Base-by-base conservation (phyloP, 164 flowering plant species). In the Annona cherimola region DNA sequence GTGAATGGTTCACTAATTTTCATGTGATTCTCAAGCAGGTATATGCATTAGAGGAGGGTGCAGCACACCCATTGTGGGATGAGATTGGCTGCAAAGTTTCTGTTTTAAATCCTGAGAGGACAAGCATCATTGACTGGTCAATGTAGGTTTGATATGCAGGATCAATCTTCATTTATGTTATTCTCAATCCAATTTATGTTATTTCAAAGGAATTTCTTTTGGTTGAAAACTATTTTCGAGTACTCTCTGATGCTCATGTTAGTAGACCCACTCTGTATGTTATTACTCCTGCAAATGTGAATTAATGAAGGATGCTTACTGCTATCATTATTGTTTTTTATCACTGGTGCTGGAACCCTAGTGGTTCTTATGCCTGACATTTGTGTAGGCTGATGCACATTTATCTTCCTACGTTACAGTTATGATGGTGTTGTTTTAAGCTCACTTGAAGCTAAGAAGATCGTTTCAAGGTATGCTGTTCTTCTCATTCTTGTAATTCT, bases 341-440 rank as follows among this genome's bases (percentile, higher is more conserved):
- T 50, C 9, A 8, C 14, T 50, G 12, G 57, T 50, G 2, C 57
- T n/a, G n/a, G n/a, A n/a, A n/a, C n/a, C n/a, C n/a, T 50, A 16
- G 57, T 50, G 57, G 57, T 50, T 50, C 9, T 8, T 8, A 50
- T 26, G 3, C 44, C n/a, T 2, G 59, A 45, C n/a, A n/a, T 41
- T 46, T 67, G 4, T 44, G 4, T 67, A 43, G 64, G 61, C 16
- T 42, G 70, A 71, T 68, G 50, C 44, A 73, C 35, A 69, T 66
- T 19, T 35, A 67, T 74, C 50, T 81, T 62, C 69, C 44, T 66
- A 79, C 77, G 54, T 64, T 80, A 45, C 89, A 95, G 99, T 45
- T 95, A 81, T 84, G 96, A 93, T 77, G 98, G 98, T 69, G 63
- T 95, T 76, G 78, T 95, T 76, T 88, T 73, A 55, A 86, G 87